Evolutionary conservation across 1,284 basidiomycete species (phyloP), one percentile per base, ranked within the genome.

Genomic region (Phaffia rhodozyma): DNA sequence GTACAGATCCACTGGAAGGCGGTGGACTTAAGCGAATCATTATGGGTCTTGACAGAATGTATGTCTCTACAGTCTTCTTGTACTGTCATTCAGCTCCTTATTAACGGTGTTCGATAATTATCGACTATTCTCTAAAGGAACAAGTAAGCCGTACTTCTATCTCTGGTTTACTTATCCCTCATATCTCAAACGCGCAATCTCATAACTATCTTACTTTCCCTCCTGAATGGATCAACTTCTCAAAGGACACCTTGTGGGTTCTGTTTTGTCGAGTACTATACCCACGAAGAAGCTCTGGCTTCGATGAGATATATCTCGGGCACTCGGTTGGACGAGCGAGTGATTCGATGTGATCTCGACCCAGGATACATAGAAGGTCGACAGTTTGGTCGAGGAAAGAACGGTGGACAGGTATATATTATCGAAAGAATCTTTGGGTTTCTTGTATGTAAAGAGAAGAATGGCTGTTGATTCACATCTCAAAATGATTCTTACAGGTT

Each of bases 261-360:
- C 76, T 97, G 94, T 71, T 99, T 99, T 72, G 96, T 99, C 65
- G 96, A 99, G 74, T 99, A 91, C 76, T 98, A 97, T 76, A 91
- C 90, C 11, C 92, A 97, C 72, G 81, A 85, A 6, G 94, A 98
- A 75, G 96, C 96, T 21, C 81, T 97, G 32, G 89, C 91, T 54
- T 87, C 87, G 69, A 85, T 98, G 82, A 85, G 89, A 55, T 94
- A 97, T 75, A 85, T 98, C 67, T 91, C 87, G 58, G 94, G 94
- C 20, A 96, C 94, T 43, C 98, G 98, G 78, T 84, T 99, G n/a
- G 96, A 99, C 76, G 96, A 99, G 76, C 87, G 96, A 32, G 89
- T 99, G 69, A 96, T 99, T 68, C 88, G 96, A 56, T 97, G 94
- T 71, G 96, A 99, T 77, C 79, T 99, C 68, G 96, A 99, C 77